Conservation (phyloP, 1,139 yeast species). For the Hyphopichia wangnamkhiaoensis region DNA sequence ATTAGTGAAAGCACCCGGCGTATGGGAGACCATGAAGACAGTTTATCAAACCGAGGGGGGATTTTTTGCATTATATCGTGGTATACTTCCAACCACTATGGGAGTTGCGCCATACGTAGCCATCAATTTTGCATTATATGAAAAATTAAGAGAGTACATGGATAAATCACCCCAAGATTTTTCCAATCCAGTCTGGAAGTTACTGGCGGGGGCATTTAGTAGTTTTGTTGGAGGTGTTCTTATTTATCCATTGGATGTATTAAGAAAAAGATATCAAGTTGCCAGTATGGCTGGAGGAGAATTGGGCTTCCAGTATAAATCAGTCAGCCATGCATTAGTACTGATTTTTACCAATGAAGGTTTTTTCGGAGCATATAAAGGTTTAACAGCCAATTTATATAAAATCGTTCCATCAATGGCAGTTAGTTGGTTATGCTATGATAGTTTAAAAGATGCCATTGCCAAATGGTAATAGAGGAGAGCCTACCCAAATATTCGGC, state of each 20-base stretch:
- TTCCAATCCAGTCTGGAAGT: slow-evolving; percentile 54
- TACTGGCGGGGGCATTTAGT: slow-evolving; percentile 79
- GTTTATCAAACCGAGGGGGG: slow-evolving; percentile 85
- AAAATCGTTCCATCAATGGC: slow-evolving; percentile 96
- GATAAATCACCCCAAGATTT: slow-evolving; percentile 34
- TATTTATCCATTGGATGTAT: slow-evolving; percentile 87
- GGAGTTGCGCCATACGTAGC: slow-evolving; percentile 98
- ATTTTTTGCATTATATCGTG: slow-evolving; percentile 72
- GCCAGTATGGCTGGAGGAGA: slow-evolving; percentile 78
- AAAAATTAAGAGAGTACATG: slow-evolving; percentile 66
- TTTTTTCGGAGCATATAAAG: slow-evolving; percentile 78
- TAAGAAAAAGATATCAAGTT: slow-evolving; percentile 89
- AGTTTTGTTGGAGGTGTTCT: slow-evolving; percentile 72
- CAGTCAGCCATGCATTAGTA: slow-evolving; percentile 69
- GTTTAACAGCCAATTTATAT: slow-evolving; percentile 83
- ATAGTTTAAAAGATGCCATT: slow-evolving; percentile 52
- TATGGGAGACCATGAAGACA: slow-evolving; percentile 53
- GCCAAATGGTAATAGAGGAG: slow-evolving; percentile 27
- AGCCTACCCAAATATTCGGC: background rate
- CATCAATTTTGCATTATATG: slow-evolving; percentile 87
- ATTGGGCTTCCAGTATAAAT: slow-evolving; percentile 75
- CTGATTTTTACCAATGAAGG: slow-evolving; percentile 78
- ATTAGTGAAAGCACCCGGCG: slow-evolving; percentile 62
- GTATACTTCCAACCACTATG: slow-evolving; percentile 81
- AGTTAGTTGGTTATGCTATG: slow-evolving; percentile 88